These are phyloP conservation scores for Rhynchospora breviuscula DNA, from an alignment of 176 grass and related monocot genomes.

Conservation along the genomic window DNA sequence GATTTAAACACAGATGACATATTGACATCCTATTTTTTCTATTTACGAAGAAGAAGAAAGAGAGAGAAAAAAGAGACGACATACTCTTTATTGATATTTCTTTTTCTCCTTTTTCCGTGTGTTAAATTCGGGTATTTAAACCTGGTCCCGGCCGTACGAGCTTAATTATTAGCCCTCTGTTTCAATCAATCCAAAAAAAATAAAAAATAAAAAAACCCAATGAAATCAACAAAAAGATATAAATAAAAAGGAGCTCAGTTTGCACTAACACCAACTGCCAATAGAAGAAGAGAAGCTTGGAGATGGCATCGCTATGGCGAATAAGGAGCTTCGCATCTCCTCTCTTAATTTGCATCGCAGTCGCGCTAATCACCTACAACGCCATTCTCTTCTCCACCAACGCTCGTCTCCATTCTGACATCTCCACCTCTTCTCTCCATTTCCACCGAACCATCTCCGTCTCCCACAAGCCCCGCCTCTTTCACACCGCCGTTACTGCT, in stretches of 20 bases:
- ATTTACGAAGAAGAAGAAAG: too few relatives aligned
- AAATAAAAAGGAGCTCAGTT: not conserved
- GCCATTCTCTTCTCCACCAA: constrained; percentile 41
- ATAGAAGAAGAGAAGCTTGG: not conserved
- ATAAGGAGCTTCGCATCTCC: constrained; percentile 28
- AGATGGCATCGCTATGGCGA: constrained; percentile 26
- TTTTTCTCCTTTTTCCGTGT: not conserved
- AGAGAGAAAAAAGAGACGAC: not conserved
- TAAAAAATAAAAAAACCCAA: not conserved
- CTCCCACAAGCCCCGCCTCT: constrained; percentile 29
- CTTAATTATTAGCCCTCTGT: not conserved
- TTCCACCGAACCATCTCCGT: constrained; percentile 12
- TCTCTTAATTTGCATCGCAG: constrained; percentile 39
- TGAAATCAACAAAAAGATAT: not conserved
- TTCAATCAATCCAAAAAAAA: not conserved
- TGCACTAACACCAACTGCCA: not conserved
- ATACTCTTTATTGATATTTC: not conserved
- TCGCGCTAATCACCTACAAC: constrained; percentile 67
- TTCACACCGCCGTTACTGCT: constrained; percentile 89
- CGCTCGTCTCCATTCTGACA: constrained; percentile 18
- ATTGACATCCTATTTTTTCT: too few relatives aligned
- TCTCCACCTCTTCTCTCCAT: constrained; percentile 24
- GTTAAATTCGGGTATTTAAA: not conserved
- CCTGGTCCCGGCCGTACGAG: not conserved
- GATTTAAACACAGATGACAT: too few relatives aligned